Conservation (phyloP, 106 monocot species). For the Platanthera zijinensis region DNA sequence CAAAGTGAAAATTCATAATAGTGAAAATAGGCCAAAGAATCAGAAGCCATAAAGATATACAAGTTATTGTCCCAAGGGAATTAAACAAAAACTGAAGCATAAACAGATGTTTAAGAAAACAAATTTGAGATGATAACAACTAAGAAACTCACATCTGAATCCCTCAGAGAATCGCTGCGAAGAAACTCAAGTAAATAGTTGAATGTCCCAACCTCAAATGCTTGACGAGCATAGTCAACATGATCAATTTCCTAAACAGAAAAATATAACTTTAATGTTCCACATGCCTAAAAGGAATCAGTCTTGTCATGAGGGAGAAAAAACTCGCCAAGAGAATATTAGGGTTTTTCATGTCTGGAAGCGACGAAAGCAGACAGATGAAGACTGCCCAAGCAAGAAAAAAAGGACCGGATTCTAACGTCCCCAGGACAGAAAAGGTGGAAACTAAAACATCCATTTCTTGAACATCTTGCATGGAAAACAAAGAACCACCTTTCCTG, state of each 20-base stretch:
- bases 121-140: background rate
- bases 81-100: background rate
- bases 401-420: conserved; percentile 61
- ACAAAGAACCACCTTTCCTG: conserved; percentile 42
- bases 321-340: conserved; percentile 29
- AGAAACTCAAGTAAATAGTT: conserved; percentile 63
- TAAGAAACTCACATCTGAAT: conserved; percentile 68
- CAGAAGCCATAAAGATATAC: background rate
- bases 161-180: conserved; percentile 31
- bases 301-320: background rate
- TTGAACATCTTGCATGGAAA: conserved; percentile 59
- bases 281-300: background rate
- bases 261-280: background rate
- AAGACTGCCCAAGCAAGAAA: conserved; percentile 91
- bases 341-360: conserved; percentile 42
- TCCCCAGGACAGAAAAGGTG: conserved; percentile 34
- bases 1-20: background rate
- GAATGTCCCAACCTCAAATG: conserved; percentile 49
- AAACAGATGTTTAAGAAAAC: background rate
- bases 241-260: conserved; percentile 74
- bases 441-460: conserved; percentile 80
- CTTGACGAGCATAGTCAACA: conserved; percentile 65
- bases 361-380: conserved; percentile 58
- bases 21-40: background rate
- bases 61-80: background rate